phyloP scores from a whole-genome alignment of 768 basidiomycete genomes.

The Sutorius australiensis region DNA sequence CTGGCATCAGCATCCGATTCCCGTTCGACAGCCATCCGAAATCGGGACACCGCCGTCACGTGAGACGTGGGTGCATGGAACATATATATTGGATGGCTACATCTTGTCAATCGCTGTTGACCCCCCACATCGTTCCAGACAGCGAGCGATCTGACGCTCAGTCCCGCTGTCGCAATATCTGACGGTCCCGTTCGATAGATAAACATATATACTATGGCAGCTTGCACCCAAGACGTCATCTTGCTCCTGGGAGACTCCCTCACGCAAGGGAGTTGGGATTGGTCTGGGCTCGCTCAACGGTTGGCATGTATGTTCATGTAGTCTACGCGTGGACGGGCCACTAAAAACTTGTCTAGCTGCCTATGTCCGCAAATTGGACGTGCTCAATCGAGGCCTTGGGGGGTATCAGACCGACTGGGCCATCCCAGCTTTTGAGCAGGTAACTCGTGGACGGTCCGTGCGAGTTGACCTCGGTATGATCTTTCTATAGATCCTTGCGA shows the following conservation, averaged over 20 bases:
- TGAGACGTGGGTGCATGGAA: background rate
- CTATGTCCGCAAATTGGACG: slow-evolving; percentile 79
- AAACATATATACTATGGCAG: slow-evolving; percentile 44
- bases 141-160: background rate
- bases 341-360: slow-evolving; percentile 43
- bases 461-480: background rate
- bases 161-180: background rate
- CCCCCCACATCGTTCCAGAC: background rate
- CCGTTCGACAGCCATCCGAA: slow-evolving; percentile 5
- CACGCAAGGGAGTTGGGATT: slow-evolving; percentile 64
- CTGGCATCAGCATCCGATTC: slow-evolving; percentile 7
- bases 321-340: background rate
- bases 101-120: background rate
- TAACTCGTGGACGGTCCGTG: slow-evolving; percentile 18
- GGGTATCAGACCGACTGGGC: slow-evolving; percentile 91
- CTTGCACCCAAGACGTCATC: slow-evolving; percentile 54
- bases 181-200: background rate
- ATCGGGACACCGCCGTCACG: background rate
- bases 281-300: slow-evolving; percentile 61
- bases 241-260: slow-evolving; percentile 83
- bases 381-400: slow-evolving; percentile 78
- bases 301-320: slow-evolving; percentile 40
- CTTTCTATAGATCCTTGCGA: slow-evolving; percentile 52
- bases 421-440: slow-evolving; percentile 75
- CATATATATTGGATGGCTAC: background rate